phyloP scores from a whole-genome alignment of 2,329 filamentous ascomycete genomes.

The Colletotrichum spaethianum region DNA sequence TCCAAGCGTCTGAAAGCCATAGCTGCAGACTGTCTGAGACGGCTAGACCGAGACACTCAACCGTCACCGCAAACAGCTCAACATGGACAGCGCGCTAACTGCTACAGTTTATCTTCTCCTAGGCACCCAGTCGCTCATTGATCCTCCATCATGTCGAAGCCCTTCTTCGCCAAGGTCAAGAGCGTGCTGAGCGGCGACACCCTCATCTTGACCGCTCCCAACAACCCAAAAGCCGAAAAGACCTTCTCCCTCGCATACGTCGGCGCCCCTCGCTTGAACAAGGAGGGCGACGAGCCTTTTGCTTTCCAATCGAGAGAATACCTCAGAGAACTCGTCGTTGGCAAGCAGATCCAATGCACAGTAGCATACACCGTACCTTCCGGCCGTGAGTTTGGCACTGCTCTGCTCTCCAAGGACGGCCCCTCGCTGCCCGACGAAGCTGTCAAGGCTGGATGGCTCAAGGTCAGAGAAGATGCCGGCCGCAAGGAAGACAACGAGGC shows the following conservation, averaged over 20 bases:
- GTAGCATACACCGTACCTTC: conserved; percentile 90
- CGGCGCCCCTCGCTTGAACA: conserved; percentile 85
- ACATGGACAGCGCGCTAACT: conserved; percentile 13
- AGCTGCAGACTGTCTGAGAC: conserved; percentile 11
- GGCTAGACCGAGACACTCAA: conserved; percentile 13
- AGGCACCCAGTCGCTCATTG: conserved; percentile 34
- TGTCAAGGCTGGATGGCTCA: conserved; percentile 91
- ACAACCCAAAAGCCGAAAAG: conserved; percentile 86
- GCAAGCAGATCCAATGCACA: conserved; percentile 88
- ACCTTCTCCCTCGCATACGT: conserved; percentile 94
- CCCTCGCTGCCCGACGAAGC: conserved; percentile 84
- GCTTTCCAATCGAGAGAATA: conserved; percentile 97
- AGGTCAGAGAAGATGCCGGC: conserved; percentile 93
- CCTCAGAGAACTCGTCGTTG: conserved; percentile 85
- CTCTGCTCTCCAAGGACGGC: conserved; percentile 80
- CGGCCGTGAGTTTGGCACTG: conserved; percentile 89
- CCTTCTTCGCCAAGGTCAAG: conserved; percentile 84
- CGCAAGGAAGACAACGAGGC: conserved; percentile 90
- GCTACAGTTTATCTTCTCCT: conserved; percentile 3
- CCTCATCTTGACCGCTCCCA: conserved; percentile 84
- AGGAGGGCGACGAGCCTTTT: conserved; percentile 92
- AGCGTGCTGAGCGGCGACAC: conserved; percentile 95
- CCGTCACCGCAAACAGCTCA: conserved; percentile 15
- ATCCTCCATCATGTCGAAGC: conserved; percentile 62
- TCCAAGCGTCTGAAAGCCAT: too few species aligned